Evolutionary conservation across 495 filamentous ascomycete genomes (phyloP).

Genomic region (Hypoxylon rickii): DNA sequence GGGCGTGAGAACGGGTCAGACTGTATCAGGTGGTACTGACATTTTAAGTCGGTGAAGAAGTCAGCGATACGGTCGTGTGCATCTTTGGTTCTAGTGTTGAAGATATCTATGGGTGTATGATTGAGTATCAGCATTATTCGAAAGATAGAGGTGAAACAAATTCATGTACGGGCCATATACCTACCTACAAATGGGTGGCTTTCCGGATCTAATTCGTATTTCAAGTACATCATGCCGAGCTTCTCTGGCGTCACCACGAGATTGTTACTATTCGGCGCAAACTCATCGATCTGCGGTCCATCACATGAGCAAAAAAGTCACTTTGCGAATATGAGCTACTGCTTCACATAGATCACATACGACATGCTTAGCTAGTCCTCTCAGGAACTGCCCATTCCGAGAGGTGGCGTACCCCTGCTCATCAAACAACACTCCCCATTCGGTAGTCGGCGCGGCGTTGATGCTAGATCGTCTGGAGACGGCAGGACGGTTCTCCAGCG

Average conservation of each 20-base stretch:
- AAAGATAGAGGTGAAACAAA: too few relatives aligned
- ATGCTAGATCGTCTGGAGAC: conserved; percentile 6
- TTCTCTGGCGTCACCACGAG: conserved; percentile 83
- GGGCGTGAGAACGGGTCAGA: conserved; percentile 61
- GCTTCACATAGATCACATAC: conserved; percentile 51
- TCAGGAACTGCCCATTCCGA: conserved; percentile 71
- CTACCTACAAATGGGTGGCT: conserved; percentile 46
- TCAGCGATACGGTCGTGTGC: conserved; percentile 54
- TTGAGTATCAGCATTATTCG: not conserved
- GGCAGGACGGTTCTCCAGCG: conserved; percentile 10
- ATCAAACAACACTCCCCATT: conserved; percentile 81
- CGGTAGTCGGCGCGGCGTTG: conserved; percentile 43
- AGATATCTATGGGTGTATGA: conserved; percentile 48
- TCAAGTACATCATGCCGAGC: conserved; percentile 76
- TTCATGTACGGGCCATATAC: too few relatives aligned
- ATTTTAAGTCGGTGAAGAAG: conserved; percentile 75
- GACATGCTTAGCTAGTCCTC: conserved; percentile 77
- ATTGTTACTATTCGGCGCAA: conserved; percentile 66
- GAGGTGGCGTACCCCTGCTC: conserved; percentile 66
- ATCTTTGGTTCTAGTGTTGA: conserved; percentile 42
- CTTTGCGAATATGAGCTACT: too few relatives aligned
- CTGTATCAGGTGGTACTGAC: conserved; percentile 83
- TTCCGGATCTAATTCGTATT: conserved; percentile 65
- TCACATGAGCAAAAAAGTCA: too few relatives aligned
- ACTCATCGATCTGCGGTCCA: conserved; percentile 71